Evolutionary conservation across 805 yeast genomes (phyloP), one percentile per base, ranked within the genome.

Genomic region (Schwanniomyces occidentalis): DNA sequence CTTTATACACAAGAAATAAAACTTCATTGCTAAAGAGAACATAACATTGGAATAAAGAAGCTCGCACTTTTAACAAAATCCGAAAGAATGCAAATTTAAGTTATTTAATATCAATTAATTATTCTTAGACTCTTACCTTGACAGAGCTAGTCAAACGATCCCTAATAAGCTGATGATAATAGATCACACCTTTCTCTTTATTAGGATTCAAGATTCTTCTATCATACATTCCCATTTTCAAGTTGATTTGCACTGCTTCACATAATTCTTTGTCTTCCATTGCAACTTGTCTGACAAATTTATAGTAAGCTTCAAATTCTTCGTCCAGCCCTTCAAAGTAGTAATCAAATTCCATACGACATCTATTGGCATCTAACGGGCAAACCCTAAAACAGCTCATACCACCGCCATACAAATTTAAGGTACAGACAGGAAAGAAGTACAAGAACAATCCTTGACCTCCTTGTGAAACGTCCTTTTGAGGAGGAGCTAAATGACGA

Each of bases 231-330:
- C 54, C 58, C 16, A 34, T 32, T 21, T 31, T 35, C 15, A 56
- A 34, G 32, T 54, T 56, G 32, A 41, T 42, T 34, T 56, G 61
- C 8, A 54, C 51, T 12, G 51, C 50, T 40, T 54, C 61, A 33
- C 61, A 56, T 29, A 56, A 36, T 48, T 49, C 46, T 24, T 49
- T 43, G 30, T 56, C 61, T 43, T 56, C 61, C 16, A 43, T 19
- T 8, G 60, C 60, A 29, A 56, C 61, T 40, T 54, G 59, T 39
- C 61, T 47, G 2, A 56, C 60, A 44, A 56, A 56, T 24, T 46
- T 45, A 33, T 40, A 54, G 37, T 54, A 56, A 6, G 26, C 43
- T 37, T 54, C 52, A 30, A 50, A 56, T 33, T 31, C 34, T 13
- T 31, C 34, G 12, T 31, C 34, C 20, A 25, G 20, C 16, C 34